Conservation (phyloP, 306 rosid genomes). For the Mucuna pruriens region DNA sequence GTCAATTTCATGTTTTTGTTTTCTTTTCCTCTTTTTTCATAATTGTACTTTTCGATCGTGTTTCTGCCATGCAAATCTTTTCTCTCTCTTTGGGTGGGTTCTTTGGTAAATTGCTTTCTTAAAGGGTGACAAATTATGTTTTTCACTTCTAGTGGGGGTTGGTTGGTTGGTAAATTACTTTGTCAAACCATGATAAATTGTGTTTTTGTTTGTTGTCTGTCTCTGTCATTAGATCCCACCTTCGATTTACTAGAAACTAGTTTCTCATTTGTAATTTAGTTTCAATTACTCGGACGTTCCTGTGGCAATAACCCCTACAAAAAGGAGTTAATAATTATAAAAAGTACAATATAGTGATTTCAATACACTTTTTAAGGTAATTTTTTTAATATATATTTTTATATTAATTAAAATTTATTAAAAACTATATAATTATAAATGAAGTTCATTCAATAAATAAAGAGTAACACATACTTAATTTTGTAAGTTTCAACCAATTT, state of each 20-base stretch:
- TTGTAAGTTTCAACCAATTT: too few species aligned
- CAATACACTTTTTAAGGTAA: too few species aligned
- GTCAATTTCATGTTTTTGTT: conserved; percentile 39
- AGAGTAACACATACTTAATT: too few species aligned
- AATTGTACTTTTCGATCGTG: conserved; percentile 45
- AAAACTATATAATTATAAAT: too few species aligned
- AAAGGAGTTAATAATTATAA: too few species aligned
- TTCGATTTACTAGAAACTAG: conserved; percentile 23
- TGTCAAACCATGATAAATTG: conserved; percentile 45
- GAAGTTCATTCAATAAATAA: too few species aligned
- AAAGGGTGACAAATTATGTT: conserved; percentile 6
- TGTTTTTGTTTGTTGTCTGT: conserved; percentile 43
- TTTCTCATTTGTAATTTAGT: conserved; percentile 34
- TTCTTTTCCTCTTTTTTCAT: conserved; percentile 27
- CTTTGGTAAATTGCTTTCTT: conserved; percentile 2
- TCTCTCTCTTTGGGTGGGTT: conserved; percentile 18
- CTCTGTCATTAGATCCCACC: conserved; percentile 37
- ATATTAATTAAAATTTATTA: too few species aligned
- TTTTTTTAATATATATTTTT: too few species aligned
- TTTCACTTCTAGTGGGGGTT: neutral
- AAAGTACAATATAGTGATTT: too few species aligned
- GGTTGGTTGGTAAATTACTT: conserved; percentile 29
- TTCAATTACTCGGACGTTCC: conserved; percentile 4
- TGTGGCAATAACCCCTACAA: neutral
- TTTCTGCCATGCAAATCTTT: conserved; percentile 52